These are phyloP conservation scores for Wickerhamomyces subpelliculosus DNA, from an alignment of 805 yeast species.

Conservation along the genomic window DNA sequence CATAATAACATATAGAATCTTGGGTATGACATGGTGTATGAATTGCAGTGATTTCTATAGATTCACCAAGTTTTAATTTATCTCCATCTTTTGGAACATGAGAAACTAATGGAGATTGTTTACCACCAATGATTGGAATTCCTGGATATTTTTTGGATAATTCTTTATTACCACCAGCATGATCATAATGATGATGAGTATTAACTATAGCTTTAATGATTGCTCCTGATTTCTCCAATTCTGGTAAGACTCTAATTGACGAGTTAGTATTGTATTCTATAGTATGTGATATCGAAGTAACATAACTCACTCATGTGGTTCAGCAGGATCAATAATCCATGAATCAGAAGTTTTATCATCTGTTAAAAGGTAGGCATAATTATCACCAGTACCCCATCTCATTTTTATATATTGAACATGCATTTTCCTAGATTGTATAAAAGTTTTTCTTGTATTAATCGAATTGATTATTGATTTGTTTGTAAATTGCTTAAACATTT, in stretches of 20 bases:
- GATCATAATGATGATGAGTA: slow-evolving; percentile 96
- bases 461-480: background rate
- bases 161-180: slow-evolving; percentile 73
- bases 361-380: slow-evolving; percentile 72
- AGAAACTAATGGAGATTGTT: slow-evolving; percentile 67
- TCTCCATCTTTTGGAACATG: slow-evolving; percentile 64
- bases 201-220: slow-evolving; percentile 75
- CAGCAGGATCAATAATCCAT: slow-evolving; percentile 91
- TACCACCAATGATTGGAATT: slow-evolving; percentile 76
- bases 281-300: background rate
- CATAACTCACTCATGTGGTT: slow-evolving; percentile 48
- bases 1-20: slow-evolving; percentile 88
- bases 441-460: too few species aligned
- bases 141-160: slow-evolving; percentile 24
- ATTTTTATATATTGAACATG: slow-evolving; percentile 76
- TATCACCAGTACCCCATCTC: slow-evolving; percentile 95
- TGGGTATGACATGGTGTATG: slow-evolving; percentile 98
- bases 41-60: slow-evolving; percentile 64
- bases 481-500: background rate
- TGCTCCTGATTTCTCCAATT: slow-evolving; percentile 29
- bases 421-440: slow-evolving; percentile 47
- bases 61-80: slow-evolving; percentile 53
- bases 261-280: background rate
- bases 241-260: slow-evolving; percentile 35
- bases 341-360: slow-evolving; percentile 64